These are phyloP conservation scores for Wickerhamomyces alni DNA, from an alignment of 805 yeast genomes.

Conservation along the genomic window DNA sequence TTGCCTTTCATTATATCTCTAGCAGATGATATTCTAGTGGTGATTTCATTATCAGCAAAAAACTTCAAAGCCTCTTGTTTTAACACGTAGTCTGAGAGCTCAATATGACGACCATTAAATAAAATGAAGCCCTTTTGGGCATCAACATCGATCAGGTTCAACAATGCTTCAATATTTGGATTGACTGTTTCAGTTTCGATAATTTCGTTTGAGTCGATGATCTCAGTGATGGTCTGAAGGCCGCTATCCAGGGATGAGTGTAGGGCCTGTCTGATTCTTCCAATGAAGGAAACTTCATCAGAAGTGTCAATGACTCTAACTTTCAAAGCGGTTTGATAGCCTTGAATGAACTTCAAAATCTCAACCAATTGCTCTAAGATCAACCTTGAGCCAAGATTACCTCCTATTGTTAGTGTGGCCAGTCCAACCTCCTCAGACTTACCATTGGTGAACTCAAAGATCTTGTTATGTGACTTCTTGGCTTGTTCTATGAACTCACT, in stretches of 20 bases:
- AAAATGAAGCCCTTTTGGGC: constrained; percentile 33
- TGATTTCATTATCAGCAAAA: constrained; percentile 41
- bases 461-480: constrained; percentile 7
- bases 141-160: constrained; percentile 28
- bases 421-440: constrained; percentile 16
- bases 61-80: constrained; percentile 27
- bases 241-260: constrained; percentile 12
- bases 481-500: constrained; percentile 9
- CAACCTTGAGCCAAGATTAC: constrained; percentile 39
- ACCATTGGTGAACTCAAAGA: constrained; percentile 16
- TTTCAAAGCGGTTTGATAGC: constrained; percentile 27
- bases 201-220: too few species aligned
- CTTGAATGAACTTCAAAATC: constrained; percentile 24
- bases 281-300: constrained; percentile 13
- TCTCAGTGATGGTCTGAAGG: constrained; percentile 8
- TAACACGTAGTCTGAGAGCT: constrained; percentile 24
- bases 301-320: constrained; percentile 31
- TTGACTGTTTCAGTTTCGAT: constrained; percentile 5
- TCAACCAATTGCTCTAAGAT: constrained; percentile 40
- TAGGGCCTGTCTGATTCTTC: constrained; percentile 13
- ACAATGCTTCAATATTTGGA: constrained; percentile 11
- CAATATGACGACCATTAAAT: constrained; percentile 50
- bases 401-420: constrained; percentile 49
- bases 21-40: constrained; percentile 35
- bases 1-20: constrained; percentile 19